Evolutionary conservation across 106 monocot genomes (phyloP), one percentile per base, ranked within the genome.

Genomic region (Iris macrosiphon): DNA sequence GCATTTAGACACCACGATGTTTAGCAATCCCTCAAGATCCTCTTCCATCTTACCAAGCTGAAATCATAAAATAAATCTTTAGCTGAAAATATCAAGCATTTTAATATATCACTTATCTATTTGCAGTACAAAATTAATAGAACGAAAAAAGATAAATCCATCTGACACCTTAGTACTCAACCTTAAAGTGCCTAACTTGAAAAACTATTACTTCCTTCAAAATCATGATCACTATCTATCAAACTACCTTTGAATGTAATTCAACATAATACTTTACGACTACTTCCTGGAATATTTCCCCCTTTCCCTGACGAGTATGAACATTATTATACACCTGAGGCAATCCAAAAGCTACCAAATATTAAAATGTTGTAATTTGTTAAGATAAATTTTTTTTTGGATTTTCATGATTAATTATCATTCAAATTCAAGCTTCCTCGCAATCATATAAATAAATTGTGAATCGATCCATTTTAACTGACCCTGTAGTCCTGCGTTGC

Each of bases 11-110:
- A 69, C 48, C 18, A 73, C 51, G 34, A 48, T 19, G 57, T 75
- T 66, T 21, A 75, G 21, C 33, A 37, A 66, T 24, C 67, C 75
- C 19, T 80, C 70, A 18, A 75, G 61, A 45, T 59, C 59, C 39
- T 66, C 43, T 31, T 66, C 75, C 70, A 80, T 75, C 44, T 71
- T 62, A 14, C 27, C 37, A 18, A 80, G 66, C 80, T 80, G 74
- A 65, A 61, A 70, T 60, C 0, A 61, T 7, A 65, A 43, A 18
- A 57, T 40, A 6, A 3, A 21, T 46, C 9, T 40, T 26, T 17
- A 40, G 38, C 18, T 31, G n/a, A 41, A 52, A 35, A 3, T 0
- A 31, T 12, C 18, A 41, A 25, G 14, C 8, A 4, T 7, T 40
- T 57, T 9, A n/a, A n/a, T n/a, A 7, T 24, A 24, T 38, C 23